Conservation (phyloP, 2,329 filamentous ascomycete genomes). For the Alternaria sp. region DNA sequence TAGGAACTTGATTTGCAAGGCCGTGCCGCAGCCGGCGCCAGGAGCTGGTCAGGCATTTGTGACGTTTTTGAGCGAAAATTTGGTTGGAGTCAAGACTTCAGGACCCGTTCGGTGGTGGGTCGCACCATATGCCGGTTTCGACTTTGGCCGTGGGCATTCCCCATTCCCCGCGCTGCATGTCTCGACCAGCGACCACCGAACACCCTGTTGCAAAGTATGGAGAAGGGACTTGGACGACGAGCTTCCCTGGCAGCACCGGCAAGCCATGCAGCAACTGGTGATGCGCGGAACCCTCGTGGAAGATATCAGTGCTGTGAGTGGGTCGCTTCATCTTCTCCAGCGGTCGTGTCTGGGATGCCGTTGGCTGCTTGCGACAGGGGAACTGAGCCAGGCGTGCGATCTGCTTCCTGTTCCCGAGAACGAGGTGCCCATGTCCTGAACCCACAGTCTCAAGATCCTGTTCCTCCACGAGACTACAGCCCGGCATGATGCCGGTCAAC, state of each 20-base stretch:
- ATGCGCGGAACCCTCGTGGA: slow-evolving; percentile 27
- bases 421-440: slow-evolving; percentile 18
- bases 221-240: slow-evolving; percentile 2
- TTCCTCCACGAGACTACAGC: slow-evolving; percentile 15
- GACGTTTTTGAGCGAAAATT: slow-evolving; percentile 5
- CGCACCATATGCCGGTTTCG: slow-evolving; percentile 13
- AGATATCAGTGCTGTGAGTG: slow-evolving; percentile 17
- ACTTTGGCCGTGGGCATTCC: background rate
- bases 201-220: background rate
- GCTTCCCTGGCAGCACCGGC: slow-evolving; percentile 11
- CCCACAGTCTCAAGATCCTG: slow-evolving; percentile 5
- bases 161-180: slow-evolving; percentile 2
- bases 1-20: slow-evolving; percentile 16
- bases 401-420: slow-evolving; percentile 25
- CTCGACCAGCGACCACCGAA: background rate
- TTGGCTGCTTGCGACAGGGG: slow-evolving; percentile 29
- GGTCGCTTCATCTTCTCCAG: slow-evolving; percentile 18
- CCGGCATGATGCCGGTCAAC: slow-evolving; percentile 8
- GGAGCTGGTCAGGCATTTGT: slow-evolving; percentile 21
- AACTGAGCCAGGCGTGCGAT: slow-evolving; percentile 8
- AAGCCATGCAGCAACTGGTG: slow-evolving; percentile 7
- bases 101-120: slow-evolving; percentile 13
- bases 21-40: slow-evolving; percentile 38
- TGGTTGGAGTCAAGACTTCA: slow-evolving; percentile 10
- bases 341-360: slow-evolving; percentile 22